phyloP scores from a whole-genome alignment of 352 stramenopile genomes.

The Pythium sp. region DNA sequence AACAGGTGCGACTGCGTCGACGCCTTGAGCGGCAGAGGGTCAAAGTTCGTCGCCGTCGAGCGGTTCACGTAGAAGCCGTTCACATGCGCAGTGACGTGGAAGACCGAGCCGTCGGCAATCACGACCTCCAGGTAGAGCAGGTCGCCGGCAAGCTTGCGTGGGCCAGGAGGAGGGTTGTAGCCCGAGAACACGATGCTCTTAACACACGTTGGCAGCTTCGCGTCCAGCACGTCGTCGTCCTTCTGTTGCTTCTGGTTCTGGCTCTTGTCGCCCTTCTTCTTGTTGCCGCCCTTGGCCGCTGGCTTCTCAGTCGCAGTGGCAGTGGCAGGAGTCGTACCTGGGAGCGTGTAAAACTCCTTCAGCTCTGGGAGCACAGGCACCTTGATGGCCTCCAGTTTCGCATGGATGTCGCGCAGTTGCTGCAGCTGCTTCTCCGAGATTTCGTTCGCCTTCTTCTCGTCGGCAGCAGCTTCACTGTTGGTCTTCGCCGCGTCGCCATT shows the following conservation, averaged over 20 bases:
- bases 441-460: constrained; percentile 68
- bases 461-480: constrained; percentile 14
- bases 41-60: constrained; percentile 71
- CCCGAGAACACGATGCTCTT: constrained; percentile 92
- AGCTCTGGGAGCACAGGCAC: constrained; percentile 64
- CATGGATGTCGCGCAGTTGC: constrained; percentile 76
- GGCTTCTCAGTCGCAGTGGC: constrained; percentile 25
- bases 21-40: constrained; percentile 66
- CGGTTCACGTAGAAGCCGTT: constrained; percentile 95
- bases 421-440: constrained; percentile 80
- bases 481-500: constrained; percentile 4
- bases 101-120: constrained; percentile 61
- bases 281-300: constrained; percentile 20
- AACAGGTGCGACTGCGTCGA: constrained; percentile 59
- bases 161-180: constrained; percentile 93
- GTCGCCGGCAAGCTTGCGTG: constrained; percentile 90
- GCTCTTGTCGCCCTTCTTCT: constrained; percentile 32
- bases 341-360: constrained; percentile 67
- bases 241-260: constrained; percentile 34
- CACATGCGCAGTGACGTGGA: constrained; percentile 88
- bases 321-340: constrained; percentile 19
- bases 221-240: constrained; percentile 35
- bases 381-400: constrained; percentile 73
- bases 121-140: constrained; percentile 92
- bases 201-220: constrained; percentile 80